phyloP scores from a whole-genome alignment of 179 eudicot genomes.

The Silene noctiflora region DNA sequence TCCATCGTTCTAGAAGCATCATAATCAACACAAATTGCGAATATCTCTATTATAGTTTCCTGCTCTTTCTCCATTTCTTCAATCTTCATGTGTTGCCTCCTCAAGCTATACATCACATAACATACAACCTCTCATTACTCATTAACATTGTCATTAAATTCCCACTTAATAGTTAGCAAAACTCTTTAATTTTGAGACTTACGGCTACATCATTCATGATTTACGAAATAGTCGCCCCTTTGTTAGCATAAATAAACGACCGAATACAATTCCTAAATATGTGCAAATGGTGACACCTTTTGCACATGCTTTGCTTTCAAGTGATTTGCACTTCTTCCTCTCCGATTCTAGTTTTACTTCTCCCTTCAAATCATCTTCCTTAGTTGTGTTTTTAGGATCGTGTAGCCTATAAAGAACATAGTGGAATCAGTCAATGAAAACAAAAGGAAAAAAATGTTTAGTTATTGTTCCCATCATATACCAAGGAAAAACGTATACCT shows the following conservation, averaged over 20 bases:
- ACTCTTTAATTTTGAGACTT: too few relatives aligned
- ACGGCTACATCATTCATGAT: too few relatives aligned
- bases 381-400: conserved; percentile 18
- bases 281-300: neutral
- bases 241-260: too few relatives aligned
- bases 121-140: neutral
- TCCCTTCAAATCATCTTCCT: conserved; percentile 18
- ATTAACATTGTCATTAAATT: neutral
- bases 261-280: too few relatives aligned
- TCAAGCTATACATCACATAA: conserved; percentile 3
- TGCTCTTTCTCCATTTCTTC: conserved; percentile 52
- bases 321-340: conserved; percentile 35
- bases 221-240: too few relatives aligned
- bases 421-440: neutral
- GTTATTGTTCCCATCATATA: too few relatives aligned
- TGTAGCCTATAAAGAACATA: conserved; percentile 27
- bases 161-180: too few relatives aligned
- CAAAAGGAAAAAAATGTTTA: neutral
- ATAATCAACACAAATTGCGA: conserved; percentile 29
- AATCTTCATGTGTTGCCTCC: conserved; percentile 27
- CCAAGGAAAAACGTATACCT: conserved; percentile 30
- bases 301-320: conserved; percentile 32
- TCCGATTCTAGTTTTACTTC: conserved; percentile 40
- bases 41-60: conserved; percentile 35
- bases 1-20: conserved; percentile 46